Evolutionary conservation across 2,329 filamentous ascomycete genomes (phyloP), one percentile per base, ranked within the genome.

Genomic region (Plectosphaerella sp.): DNA sequence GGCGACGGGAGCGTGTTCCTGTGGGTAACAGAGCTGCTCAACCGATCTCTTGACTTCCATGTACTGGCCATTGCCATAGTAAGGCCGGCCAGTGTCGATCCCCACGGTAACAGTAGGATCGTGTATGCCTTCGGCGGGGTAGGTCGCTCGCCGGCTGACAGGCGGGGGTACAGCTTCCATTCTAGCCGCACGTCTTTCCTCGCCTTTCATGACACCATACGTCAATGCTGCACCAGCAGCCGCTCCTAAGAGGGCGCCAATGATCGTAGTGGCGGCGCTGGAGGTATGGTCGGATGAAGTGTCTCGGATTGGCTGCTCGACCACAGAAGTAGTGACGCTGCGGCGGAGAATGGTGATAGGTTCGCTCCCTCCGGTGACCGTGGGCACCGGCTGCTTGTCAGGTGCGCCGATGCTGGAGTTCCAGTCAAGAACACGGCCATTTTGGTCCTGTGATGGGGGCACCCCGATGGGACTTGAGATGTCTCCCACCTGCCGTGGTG

Each of bases 221-320:
- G 89, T 76, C 20, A 81, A 55, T n/a, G 73, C 74, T 22, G 73
- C 75, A 14, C 72, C 87, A 41, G 89, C 74, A 10, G 87, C 88
- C 36, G 86, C 88, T 39, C 88, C 88, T 16, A 89, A 89, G 15
- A 89, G 89, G 33, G 88, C 89, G 43, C 89, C 90, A 47, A 96
- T 77, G 42, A 92, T 77, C 18, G 83, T 81, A 58, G 85, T 85
- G 52, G 61, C 66, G 16, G 68, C 63, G 50, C 59, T 67, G 25
- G 69, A 67, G 49, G 64, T 69, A 55, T 74, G 62, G 25, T 66
- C 67, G 37, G 67, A n/a, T 41, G 37, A 14, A 25, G n/a, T 35
- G 54, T 49, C 10, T 51, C 59, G 47, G 5, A 58, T 52, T 14
- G 62, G 50, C 8, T 58, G 45, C 54, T 67, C 65, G 39, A 66